Base-by-base conservation (phyloP, 805 yeast genomes). In the Metschnikowia picachoensis region DNA sequence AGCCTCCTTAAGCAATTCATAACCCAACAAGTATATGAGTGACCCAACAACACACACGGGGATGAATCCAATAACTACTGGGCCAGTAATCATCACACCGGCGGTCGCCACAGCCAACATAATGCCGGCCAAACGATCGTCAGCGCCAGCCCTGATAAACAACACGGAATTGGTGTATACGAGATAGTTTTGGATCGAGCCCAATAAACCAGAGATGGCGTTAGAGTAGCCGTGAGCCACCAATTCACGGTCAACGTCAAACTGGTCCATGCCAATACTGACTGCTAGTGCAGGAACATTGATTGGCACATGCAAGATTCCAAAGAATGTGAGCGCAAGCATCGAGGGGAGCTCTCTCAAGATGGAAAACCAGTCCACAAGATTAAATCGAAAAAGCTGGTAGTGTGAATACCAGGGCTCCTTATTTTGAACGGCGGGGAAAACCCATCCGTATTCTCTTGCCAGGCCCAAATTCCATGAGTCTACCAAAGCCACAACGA, bases 41-140 rank as follows among this genome's bases (percentile, higher is more conserved):
- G 97, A 80, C 0, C 97, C 98, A 25, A 94, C 99, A 34, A 94
- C 97, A 68, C 96, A 87, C 13, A 94, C 88, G 0, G 99, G 99
- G 40, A 94, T 94, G 60, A 72, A 88, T 0, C 97, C 96, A 59
- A 94, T 88, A n/a, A 92, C 83, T 1, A 78, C 86, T 0, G 98
- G 97, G 0, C 99, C 99, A 8, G 83, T 79, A 27, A 86, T 59
- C 95, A 94, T 86, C 9, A 94, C 83, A 2, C 76, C 77, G 16
- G 78, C 78, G 0, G 99, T 94, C 2, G 91, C 92, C 4, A 78
- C 55, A 0, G 97, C 96, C 43, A 94, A 73, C 74, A 94, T 70
- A n/a, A 90, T 76, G 6, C 99, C 99, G 9, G 97, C 92, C 15
- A 87, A 60, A 39, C 96, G 72, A 30, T 87, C 83, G 58, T 90